Base-by-base conservation (phyloP, 805 yeast species). In the Candida hispaniensis region DNA sequence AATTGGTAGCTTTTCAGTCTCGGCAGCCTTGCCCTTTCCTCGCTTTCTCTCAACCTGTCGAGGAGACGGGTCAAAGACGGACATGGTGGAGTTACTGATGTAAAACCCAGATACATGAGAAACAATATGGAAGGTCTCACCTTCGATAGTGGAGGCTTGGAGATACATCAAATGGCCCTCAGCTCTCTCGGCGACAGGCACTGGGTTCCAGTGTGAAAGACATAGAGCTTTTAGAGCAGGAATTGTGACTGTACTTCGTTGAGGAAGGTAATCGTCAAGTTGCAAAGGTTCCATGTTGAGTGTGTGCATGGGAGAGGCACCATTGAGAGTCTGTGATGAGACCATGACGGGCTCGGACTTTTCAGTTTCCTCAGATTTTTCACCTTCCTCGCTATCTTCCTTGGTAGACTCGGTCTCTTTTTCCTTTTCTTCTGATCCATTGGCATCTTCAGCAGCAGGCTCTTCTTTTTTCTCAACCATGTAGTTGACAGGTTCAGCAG, bases 141-240 rank as follows among this genome's bases (percentile, higher is more conserved):
- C 78, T 58, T 91, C 97, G 44, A 80, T 61, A 29, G 95, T 80
- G 48, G 73, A 76, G 25, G 74, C 64, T 39, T 71, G 71, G 49
- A 91, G 62, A 56, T 88, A 88, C 40, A 79, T 62, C 47, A 86
- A 63, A 50, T 86, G 94, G 15, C 97, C 97, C 51, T 67, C 69
- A 29, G 66, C 45, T 46, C 62, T 69, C 51, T 68, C 71, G 34
- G 63, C 59, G 11, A 76, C 62, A 18, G 88, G 77, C 9, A 83
- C 83, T 4, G 96, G 94, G 44, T 80, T 76, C 91, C 94, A 88
- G 36, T 72, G 70, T 9, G 94, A 80, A 32, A 83, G 54, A 35
- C 65, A 69, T 42, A 91, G 58, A 6, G 88, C 79, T 36, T 67
- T 64, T 11, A 71, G 61, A 7, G 56, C 55, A n/a, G 62, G 52